Conservation (phyloP, 192 early-diverging fungal species). For the Chytriomyces confervae region DNA sequence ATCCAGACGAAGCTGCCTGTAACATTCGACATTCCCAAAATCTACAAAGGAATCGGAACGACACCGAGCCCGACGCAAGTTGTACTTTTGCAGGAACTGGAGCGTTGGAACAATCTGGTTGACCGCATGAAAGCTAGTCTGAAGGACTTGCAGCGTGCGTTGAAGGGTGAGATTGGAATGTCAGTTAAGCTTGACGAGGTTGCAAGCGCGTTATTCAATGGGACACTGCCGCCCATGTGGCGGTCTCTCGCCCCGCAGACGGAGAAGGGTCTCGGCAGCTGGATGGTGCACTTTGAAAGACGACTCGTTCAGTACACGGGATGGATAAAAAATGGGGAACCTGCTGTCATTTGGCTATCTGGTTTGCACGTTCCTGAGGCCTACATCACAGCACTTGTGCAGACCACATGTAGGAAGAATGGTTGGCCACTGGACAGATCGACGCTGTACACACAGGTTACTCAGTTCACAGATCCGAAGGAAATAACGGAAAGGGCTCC, state of each 20-base stretch:
- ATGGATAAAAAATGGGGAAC: slow-evolving; percentile 72
- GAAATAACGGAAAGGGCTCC: slow-evolving; percentile 60
- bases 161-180: slow-evolving; percentile 73
- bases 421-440: slow-evolving; percentile 67
- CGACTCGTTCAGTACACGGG: slow-evolving; percentile 60
- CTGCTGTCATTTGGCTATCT: slow-evolving; percentile 67
- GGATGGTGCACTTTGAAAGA: slow-evolving; percentile 67
- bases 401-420: slow-evolving; percentile 67
- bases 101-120: slow-evolving; percentile 68
- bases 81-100: slow-evolving; percentile 65
- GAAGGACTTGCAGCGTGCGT: slow-evolving; percentile 56
- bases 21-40: slow-evolving; percentile 61
- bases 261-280: slow-evolving; percentile 63
- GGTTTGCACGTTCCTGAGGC: slow-evolving; percentile 69
- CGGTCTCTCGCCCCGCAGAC: slow-evolving; percentile 62
- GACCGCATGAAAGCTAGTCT: slow-evolving; percentile 59
- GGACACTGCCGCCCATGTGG: slow-evolving; percentile 62
- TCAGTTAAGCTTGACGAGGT: slow-evolving; percentile 64
- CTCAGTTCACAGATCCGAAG: slow-evolving; percentile 55
- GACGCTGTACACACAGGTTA: slow-evolving; percentile 69
- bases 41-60: slow-evolving; percentile 55
- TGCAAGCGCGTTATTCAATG: slow-evolving; percentile 63
- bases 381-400: slow-evolving; percentile 66
- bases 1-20: slow-evolving; percentile 62
- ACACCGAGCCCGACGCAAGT: slow-evolving; percentile 65